Conservation (phyloP, 2,329 filamentous ascomycete genomes). For the Diaporthe australafricana region DNA sequence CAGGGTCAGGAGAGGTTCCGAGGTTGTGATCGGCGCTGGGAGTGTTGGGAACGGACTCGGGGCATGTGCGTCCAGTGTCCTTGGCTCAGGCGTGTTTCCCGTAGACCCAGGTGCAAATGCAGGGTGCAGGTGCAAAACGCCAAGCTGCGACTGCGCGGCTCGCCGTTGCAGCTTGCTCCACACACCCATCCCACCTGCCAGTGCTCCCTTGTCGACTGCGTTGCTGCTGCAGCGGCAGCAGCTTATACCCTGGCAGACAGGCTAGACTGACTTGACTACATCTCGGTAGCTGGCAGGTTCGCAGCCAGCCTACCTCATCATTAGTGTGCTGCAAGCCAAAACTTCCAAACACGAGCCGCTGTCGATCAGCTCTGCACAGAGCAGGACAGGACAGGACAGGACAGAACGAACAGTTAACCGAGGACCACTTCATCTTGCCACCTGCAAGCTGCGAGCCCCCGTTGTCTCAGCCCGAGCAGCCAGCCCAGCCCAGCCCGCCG, state of each 20-base stretch:
- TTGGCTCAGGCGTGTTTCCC: neutral
- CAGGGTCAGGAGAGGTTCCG: constrained; percentile 23
- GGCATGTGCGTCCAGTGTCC: too few relatives aligned
- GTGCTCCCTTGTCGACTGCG: neutral
- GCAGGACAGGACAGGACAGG: neutral
- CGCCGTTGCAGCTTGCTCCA: constrained; percentile 18
- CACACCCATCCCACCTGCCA: neutral
- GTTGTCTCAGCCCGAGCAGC: neutral
- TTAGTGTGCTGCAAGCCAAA: neutral
- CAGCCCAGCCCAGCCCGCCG: neutral
- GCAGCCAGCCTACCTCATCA: neutral
- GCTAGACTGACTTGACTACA: neutral
- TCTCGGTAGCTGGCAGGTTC: neutral
- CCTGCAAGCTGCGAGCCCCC: neutral
- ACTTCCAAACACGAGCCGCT: constrained; percentile 18
- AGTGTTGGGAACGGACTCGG: neutral
- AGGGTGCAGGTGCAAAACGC: constrained; percentile 13
- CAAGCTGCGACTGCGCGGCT: constrained; percentile 20
- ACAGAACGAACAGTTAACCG: neutral
- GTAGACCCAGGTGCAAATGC: neutral
- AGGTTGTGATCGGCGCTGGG: constrained; percentile 21
- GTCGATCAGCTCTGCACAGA: constrained; percentile 13
- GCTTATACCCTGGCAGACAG: neutral
- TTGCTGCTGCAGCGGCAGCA: neutral
- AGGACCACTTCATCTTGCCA: constrained; percentile 18